Evolutionary conservation across 2,329 filamentous ascomycete species (phyloP).

Genomic region (Diaporthe capsici): DNA sequence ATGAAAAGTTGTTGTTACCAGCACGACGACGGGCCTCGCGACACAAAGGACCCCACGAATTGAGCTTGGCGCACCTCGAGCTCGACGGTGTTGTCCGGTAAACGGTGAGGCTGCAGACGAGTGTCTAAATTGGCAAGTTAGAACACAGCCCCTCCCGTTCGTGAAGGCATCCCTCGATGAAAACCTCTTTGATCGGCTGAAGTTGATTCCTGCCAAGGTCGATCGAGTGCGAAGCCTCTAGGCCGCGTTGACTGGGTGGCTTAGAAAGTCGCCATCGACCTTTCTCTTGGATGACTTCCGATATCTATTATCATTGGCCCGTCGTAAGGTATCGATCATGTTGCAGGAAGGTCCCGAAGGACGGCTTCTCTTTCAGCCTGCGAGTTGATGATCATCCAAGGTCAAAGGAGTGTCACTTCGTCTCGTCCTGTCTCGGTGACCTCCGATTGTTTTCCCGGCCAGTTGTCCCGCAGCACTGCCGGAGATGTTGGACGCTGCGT

Average conservation of each 20-base stretch:
- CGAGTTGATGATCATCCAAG: too few species aligned
- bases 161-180: not conserved
- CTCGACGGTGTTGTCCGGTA: not conserved
- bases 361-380: not conserved
- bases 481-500: not conserved
- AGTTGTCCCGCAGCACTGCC: too few species aligned
- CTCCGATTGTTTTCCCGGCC: not conserved
- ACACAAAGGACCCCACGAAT: not conserved
- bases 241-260: not conserved
- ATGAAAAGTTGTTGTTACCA: too few species aligned
- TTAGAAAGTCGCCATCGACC: not conserved
- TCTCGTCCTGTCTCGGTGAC: not conserved
- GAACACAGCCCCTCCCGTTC: too few species aligned
- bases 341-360: not conserved
- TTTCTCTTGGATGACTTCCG: not conserved
- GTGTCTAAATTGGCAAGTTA: not conserved
- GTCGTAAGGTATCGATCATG: too few species aligned
- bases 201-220: not conserved
- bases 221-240: not conserved
- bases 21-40: too few species aligned
- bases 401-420: not conserved
- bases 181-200: not conserved
- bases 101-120: too few species aligned
- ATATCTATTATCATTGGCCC: not conserved
- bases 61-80: not conserved